A percentile compares a stretch with the other conserved stretches of the same genome.
These are phyloP conservation scores for Oleoguttula mirabilis DNA, from an alignment of 495 filamentous ascomycete genomes.

Conservation along the genomic window DNA sequence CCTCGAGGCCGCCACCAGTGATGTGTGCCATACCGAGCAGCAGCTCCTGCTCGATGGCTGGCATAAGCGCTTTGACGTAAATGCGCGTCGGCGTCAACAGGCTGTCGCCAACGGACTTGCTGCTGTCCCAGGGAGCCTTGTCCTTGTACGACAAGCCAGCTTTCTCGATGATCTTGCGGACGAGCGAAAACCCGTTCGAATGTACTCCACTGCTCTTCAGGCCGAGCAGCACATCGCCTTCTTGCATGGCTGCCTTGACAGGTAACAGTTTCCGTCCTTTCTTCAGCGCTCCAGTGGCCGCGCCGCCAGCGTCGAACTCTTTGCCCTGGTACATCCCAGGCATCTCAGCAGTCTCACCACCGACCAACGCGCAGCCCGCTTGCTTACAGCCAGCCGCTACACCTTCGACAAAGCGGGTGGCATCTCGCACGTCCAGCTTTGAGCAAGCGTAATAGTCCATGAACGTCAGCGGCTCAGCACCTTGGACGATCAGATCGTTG, in stretches of 20 bases:
- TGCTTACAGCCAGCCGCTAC: constrained; percentile 73
- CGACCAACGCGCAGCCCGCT: constrained; percentile 77
- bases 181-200: constrained; percentile 90
- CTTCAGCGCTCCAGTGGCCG: constrained; percentile 69
- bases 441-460: constrained; percentile 92
- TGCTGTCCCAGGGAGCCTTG: constrained; percentile 56
- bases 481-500: constrained; percentile 92
- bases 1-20: constrained; percentile 81
- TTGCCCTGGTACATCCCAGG: constrained; percentile 73
- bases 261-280: constrained; percentile 57
- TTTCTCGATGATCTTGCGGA: constrained; percentile 71
- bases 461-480: constrained; percentile 87
- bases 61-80: constrained; percentile 33
- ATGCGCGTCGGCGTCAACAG: constrained; percentile 48
- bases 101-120: constrained; percentile 50
- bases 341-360: constrained; percentile 97
- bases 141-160: constrained; percentile 56
- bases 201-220: constrained; percentile 74
- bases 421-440: constrained; percentile 63
- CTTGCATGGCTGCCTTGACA: constrained; percentile 57
- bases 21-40: constrained; percentile 92
- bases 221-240: constrained; percentile 74
- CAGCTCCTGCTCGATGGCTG: constrained; percentile 41
- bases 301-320: constrained; percentile 83
- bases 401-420: constrained; percentile 71